Conservation (phyloP, 2,329 filamentous ascomycete genomes). For the Aspergillus sclerotialis region DNA sequence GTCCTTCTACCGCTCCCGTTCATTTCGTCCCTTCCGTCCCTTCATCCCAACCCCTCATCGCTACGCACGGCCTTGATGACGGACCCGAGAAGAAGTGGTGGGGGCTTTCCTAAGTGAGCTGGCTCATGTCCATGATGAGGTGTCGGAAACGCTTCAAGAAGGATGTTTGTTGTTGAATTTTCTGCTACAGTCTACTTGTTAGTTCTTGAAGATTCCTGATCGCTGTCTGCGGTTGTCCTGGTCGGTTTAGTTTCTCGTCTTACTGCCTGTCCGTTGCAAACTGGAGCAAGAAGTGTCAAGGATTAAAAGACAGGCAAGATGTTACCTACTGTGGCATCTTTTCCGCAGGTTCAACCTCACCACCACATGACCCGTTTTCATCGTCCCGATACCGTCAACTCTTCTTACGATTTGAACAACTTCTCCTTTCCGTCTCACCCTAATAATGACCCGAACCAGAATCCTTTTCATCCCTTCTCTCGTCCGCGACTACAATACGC, state of each 20-base stretch:
- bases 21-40: constrained; percentile 6
- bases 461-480: constrained; percentile 20
- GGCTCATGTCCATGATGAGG: constrained; percentile 35
- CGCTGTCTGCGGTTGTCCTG: constrained; percentile 11
- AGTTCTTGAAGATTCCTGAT: constrained; percentile 13
- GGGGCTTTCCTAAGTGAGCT: constrained; percentile 18
- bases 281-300: constrained; percentile 9
- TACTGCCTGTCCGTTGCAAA: constrained; percentile 1
- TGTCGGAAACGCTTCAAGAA: constrained; percentile 38
- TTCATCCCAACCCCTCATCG: constrained; percentile 11
- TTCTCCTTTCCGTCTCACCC: constrained; percentile 14
- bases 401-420: constrained; percentile 25
- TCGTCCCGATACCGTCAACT: constrained; percentile 21
- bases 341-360: constrained; percentile 37
- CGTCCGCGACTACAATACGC: constrained; percentile 31
- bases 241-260: constrained; percentile 5
- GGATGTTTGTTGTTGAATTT: constrained; percentile 32
- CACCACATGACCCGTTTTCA: constrained; percentile 29
- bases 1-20: constrained; percentile 3
- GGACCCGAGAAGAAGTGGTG: constrained; percentile 15
- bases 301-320: constrained; percentile 25
- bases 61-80: constrained; percentile 20
- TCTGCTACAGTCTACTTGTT: constrained; percentile 12
- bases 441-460: constrained; percentile 20
- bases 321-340: constrained; percentile 43